phyloP scores from a whole-genome alignment of 2,329 filamentous ascomycete species.

The Colletotrichum truncatum region DNA sequence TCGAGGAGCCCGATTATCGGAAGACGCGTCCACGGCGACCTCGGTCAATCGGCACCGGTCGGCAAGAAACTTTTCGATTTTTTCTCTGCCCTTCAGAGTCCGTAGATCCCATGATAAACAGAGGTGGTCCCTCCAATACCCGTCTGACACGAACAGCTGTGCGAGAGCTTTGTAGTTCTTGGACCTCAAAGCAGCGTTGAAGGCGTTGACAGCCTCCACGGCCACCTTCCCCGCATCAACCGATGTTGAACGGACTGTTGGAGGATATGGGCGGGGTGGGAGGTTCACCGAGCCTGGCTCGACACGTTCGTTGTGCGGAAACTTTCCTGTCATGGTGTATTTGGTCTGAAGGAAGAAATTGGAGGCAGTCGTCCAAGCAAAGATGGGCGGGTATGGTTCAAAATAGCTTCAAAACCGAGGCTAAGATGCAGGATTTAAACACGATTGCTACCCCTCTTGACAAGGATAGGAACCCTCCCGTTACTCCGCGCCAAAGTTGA shows the following conservation, averaged over 20 bases:
- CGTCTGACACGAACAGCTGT: slow-evolving; percentile 50
- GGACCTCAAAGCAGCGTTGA: slow-evolving; percentile 51
- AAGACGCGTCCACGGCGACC: slow-evolving; percentile 56
- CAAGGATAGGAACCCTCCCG: not conserved
- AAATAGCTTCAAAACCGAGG: not conserved
- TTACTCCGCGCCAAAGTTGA: slow-evolving; percentile 6
- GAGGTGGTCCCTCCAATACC: slow-evolving; percentile 69
- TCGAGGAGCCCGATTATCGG: slow-evolving; percentile 52
- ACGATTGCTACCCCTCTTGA: not conserved
- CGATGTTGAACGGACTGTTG: slow-evolving; percentile 35
- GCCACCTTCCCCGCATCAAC: slow-evolving; percentile 49
- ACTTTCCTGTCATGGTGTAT: slow-evolving; percentile 5
- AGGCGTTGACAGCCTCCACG: slow-evolving; percentile 42
- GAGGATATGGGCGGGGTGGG: slow-evolving; percentile 52
- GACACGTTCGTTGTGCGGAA: slow-evolving; percentile 10
- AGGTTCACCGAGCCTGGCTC: slow-evolving; percentile 65
- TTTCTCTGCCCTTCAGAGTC: slow-evolving; percentile 48
- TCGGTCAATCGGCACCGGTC: slow-evolving; percentile 44
- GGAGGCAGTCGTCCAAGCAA: not conserved
- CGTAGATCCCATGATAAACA: slow-evolving; percentile 65
- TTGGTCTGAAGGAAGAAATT: no score
- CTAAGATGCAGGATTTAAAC: not conserved
- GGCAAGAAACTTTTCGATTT: slow-evolving; percentile 51
- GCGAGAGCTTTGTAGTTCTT: slow-evolving; percentile 45
- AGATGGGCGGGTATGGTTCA: not conserved